phyloP scores from a whole-genome alignment of 129 eudicot genomes.

The Pseudognaphalium luteoalbum region DNA sequence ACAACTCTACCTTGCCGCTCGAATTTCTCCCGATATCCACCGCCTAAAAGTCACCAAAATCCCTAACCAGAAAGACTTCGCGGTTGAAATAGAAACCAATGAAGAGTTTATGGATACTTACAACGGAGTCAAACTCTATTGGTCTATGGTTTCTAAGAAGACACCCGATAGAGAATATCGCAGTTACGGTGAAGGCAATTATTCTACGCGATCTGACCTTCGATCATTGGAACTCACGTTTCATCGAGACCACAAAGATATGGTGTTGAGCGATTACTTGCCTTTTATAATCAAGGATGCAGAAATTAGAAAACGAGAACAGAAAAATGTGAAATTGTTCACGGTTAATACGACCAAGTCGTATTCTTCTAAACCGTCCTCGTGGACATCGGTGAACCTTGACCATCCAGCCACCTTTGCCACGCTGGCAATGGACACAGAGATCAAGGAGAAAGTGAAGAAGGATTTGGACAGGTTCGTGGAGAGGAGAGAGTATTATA shows the following conservation, averaged over 20 bases:
- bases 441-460: conserved; percentile 24
- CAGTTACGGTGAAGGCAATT: conserved; percentile 39
- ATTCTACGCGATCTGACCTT: not conserved
- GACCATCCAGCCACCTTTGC: conserved; percentile 30
- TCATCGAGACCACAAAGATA: conserved; percentile 32
- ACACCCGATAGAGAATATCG: conserved; percentile 1
- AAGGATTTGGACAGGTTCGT: conserved; percentile 41
- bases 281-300: conserved; percentile 43
- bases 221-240: conserved; percentile 45
- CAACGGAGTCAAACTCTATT: conserved; percentile 29
- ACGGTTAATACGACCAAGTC: conserved; percentile 34
- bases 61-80: conserved; percentile 37
- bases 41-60: conserved; percentile 44
- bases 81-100: conserved; percentile 37
- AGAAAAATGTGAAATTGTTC: conserved; percentile 40
- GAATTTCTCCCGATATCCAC: conserved; percentile 34
- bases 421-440: conserved; percentile 37
- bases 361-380: not conserved
- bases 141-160: conserved; percentile 41
- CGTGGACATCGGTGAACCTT: conserved; percentile 20
- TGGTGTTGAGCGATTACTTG: conserved; percentile 41
- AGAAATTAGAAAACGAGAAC: conserved; percentile 28
- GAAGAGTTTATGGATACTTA: conserved; percentile 35
- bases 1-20: conserved; percentile 50
- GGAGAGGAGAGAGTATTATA: conserved; percentile 50